Conservation (phyloP, 345 rosid genomes). For the Moringa oleifera region DNA sequence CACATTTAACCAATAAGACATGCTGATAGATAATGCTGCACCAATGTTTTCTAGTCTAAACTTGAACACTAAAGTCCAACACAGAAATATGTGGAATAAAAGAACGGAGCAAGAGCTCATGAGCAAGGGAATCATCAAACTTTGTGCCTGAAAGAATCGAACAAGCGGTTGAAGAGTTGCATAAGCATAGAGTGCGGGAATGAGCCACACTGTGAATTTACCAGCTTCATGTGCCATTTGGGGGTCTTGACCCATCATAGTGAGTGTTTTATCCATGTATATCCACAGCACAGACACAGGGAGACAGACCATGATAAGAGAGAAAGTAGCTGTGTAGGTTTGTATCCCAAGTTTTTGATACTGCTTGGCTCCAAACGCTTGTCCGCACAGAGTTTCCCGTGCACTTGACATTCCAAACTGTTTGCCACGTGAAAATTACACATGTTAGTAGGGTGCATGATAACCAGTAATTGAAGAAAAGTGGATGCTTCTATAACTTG, state of each 20-base stretch:
- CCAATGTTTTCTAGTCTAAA: slow-evolving; percentile 37
- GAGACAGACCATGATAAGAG: slow-evolving; percentile 34
- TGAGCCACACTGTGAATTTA: slow-evolving; percentile 43
- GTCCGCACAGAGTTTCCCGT: slow-evolving; percentile 77
- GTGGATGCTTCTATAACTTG: too few relatives aligned
- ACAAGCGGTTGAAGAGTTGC: slow-evolving; percentile 54
- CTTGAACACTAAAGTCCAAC: slow-evolving; percentile 56
- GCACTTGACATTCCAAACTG: slow-evolving; percentile 80
- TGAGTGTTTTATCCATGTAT: slow-evolving; percentile 45
- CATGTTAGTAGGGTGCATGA: too few relatives aligned
- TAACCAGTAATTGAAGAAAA: too few relatives aligned
- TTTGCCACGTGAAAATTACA: background rate
- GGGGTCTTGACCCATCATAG: slow-evolving; percentile 56
- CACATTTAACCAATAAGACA: slow-evolving; percentile 54
- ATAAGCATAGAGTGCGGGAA: slow-evolving; percentile 57
- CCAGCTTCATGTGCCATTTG: slow-evolving; percentile 48
- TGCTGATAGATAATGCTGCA: slow-evolving; percentile 42
- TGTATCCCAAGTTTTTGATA: slow-evolving; percentile 49
- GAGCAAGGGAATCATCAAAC: slow-evolving; percentile 50
- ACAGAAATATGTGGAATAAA: slow-evolving; percentile 42
- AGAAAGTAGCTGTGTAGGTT: slow-evolving; percentile 48
- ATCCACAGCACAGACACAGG: slow-evolving; percentile 59
- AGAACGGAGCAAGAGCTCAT: slow-evolving; percentile 39
- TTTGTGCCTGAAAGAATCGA: slow-evolving; percentile 54
- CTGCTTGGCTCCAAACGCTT: slow-evolving; percentile 73